Base-by-base conservation (phyloP, 202 grass and related monocot species). In the Saccharum hybrid region DNA sequence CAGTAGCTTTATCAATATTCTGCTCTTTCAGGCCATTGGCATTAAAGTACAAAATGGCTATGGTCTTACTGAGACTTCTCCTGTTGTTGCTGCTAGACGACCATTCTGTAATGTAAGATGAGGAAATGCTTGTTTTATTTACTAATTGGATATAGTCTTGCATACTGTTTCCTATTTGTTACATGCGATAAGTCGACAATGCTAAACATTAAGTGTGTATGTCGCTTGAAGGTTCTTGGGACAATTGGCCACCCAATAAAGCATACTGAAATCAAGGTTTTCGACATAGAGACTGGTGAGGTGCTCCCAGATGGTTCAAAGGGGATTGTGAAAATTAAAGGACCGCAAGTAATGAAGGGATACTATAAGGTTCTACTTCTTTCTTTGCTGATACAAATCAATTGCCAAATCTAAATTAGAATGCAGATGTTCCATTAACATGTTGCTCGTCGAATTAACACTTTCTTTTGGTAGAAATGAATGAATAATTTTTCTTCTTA, bases 51-150 rank as follows among this genome's bases (percentile, higher is more conserved):
- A 93, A 84, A 98, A 98, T 59, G 95, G 95, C 61, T 98, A 98
- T 69, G 95, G 95, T 79, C 82, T 95, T 77, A 98, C 95, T 82
- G 95, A 98, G 76, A 98, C 95, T 64, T 98, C 95, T 78, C 95
- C 95, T 83, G 92, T 87, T 82, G 73, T 86, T 63, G 95, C 92
- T 73, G 85, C 80, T 78, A 94, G 95, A 85, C 81, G 77, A 8
- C 95, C 95, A 78, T 82, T 64, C 64, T 91, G 79, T 74, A 98
- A 98, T 86, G 95, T 98, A 91, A 89, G 78, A 74, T 21, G 15
- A n/a, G 38, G 48, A 68, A 23, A 10, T 26, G 11, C 69, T 57
- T 36, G 41, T 22, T 85, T 70, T 26, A 78, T 64, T 80, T 8
- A 22, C 22, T 18, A 15, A 54, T 19, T 68, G 46, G 23, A 33